phyloP scores from a whole-genome alignment of 2,329 filamentous ascomycete genomes.

The Aspergillus sclerotialis region DNA sequence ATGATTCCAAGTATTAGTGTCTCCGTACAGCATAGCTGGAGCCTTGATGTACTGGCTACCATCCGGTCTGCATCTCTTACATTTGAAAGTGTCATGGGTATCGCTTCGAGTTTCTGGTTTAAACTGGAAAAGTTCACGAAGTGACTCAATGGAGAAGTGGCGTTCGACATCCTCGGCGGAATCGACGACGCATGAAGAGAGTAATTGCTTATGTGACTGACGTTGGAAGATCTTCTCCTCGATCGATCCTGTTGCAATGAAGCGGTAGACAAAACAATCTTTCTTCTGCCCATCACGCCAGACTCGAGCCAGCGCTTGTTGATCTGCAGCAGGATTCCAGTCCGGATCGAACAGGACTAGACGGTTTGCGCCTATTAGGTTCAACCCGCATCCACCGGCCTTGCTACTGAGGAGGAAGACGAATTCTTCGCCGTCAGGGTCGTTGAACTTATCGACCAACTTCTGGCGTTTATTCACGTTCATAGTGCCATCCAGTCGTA shows the following conservation, averaged over 20 bases:
- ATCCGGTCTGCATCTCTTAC: conserved; percentile 84
- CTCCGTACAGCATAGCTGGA: conserved; percentile 90
- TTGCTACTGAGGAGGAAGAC: conserved; percentile 96
- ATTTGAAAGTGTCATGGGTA: conserved; percentile 98
- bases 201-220: conserved; percentile 93
- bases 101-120: conserved; percentile 77
- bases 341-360: conserved; percentile 94
- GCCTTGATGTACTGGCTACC: conserved; percentile 85
- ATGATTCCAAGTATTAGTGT: conserved; percentile 99
- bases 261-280: conserved; percentile 98
- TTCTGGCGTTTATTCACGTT: conserved; percentile 96
- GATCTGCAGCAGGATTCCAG: conserved; percentile 97
- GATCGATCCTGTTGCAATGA: conserved; percentile 95
- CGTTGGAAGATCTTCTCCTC: conserved; percentile 99
- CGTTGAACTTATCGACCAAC: conserved; percentile 95
- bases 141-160: conserved; percentile 85
- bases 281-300: conserved; percentile 99
- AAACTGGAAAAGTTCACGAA: conserved; percentile 93
- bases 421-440: conserved; percentile 83
- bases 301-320: conserved; percentile 92
- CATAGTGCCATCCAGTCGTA: conserved; percentile 95
- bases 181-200: conserved; percentile 94
- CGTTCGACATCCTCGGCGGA: conserved; percentile 94
- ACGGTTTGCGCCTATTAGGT: conserved; percentile 88
- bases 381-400: conserved; percentile 92